Evolutionary conservation across 371 early-diverging fungal genomes (phyloP), one percentile per base, ranked within the genome.

Genomic region (Mycotypha africana): DNA sequence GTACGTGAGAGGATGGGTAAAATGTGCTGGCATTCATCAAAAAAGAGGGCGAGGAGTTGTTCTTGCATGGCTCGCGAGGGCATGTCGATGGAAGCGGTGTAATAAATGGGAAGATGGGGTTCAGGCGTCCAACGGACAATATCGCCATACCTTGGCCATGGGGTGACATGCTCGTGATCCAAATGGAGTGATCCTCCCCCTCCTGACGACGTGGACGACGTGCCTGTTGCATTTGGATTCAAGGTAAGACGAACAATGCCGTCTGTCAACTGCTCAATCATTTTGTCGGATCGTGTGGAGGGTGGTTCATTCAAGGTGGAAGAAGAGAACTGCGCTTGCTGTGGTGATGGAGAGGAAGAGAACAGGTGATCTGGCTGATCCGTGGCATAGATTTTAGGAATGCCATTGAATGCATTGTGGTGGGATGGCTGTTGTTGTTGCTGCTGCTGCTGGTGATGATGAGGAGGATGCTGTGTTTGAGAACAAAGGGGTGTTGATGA

Each of bases 241-340:
- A 69, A 45, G 3, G 62, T 62, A 40, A 73, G 30, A 38, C 48
- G 60, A 33, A 67, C 65, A 10, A 73, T 17, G 1, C 65, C 65
- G 17, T 69, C 58, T 15, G 67, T 56, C 17, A 73, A 35, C 26
- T 69, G 70, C 23, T 73, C 67, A 33, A 69, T 65, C 67, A 69
- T 67, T 14, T 60, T 67, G 26, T 66, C 69, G 0, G 73, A 49
- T 22, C 64, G 42, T 7, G 60, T 64, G 5, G 56, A 49, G 14
- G 55, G 43, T 30, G 9, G 34, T 8, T 28, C 8, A 8, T 5
- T 8, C 11, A 11, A 28, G 5, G 28, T 8, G 11, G 23, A 38
- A 25, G 35, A 17, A 19, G 3, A 11, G 35, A 35, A 17, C 1
- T 11, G 16, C 10, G 33, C n/a, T n/a, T n/a, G 34, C 5, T 28